Percentiles rank a stretch among this genome's conserved stretches.
These are phyloP conservation scores for Debaryomyces robertsiae DNA, from an alignment of 1,139 yeast genomes.

Conservation along the genomic window DNA sequence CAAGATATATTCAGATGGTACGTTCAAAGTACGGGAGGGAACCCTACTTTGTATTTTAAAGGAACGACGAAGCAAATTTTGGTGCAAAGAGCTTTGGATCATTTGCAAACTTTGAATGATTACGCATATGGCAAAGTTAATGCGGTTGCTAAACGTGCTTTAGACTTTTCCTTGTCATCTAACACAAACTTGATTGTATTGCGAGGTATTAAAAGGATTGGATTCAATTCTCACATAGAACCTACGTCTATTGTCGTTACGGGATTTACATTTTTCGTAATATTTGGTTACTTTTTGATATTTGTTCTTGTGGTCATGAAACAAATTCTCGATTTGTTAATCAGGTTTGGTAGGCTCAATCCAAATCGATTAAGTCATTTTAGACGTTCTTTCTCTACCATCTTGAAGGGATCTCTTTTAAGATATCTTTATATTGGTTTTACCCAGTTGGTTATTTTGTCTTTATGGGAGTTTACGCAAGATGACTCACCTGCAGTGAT, in stretches of 20 bases:
- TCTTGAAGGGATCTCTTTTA: constrained; percentile 67
- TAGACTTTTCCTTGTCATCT: constrained; percentile 37
- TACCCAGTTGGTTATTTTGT: constrained; percentile 66
- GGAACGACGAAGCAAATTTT: constrained; percentile 61
- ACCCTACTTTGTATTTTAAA: constrained; percentile 61
- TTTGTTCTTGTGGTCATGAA: constrained; percentile 55
- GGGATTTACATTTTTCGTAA: constrained; percentile 71
- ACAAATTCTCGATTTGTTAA: constrained; percentile 49
- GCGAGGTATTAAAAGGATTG: constrained; percentile 77
- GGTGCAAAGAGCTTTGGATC: constrained; percentile 60
- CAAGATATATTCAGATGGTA: constrained; percentile 81
- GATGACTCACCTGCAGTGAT: constrained; percentile 76
- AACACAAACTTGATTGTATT: constrained; percentile 56
- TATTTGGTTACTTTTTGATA: constrained; percentile 59
- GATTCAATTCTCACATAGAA: constrained; percentile 67
- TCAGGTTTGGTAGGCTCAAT: constrained; percentile 46
- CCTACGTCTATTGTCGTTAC: constrained; percentile 73
- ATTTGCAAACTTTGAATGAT: constrained; percentile 27
- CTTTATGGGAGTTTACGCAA: constrained; percentile 74
- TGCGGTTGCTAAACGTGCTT: constrained; percentile 24
- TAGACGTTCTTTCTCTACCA: constrained; percentile 53
- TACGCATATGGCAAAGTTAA: constrained; percentile 18
- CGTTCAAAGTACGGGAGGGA: constrained; percentile 77
- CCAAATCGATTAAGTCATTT: constrained; percentile 51
- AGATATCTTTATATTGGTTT: constrained; percentile 76